These are phyloP conservation scores for Kandelia obovata DNA, from an alignment of 345 rosid species.

Conservation along the genomic window DNA sequence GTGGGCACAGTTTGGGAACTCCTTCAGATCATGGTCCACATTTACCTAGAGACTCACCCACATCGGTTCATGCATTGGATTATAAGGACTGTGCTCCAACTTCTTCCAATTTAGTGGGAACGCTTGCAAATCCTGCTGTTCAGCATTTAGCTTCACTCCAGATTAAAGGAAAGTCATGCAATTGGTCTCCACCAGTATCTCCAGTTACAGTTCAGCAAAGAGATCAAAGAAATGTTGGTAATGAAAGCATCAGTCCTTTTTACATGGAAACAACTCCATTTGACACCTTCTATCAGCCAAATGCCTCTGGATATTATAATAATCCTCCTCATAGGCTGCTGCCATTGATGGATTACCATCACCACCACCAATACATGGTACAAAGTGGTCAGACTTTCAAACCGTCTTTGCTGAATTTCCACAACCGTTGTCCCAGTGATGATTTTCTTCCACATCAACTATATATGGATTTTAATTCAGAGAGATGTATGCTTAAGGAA, in stretches of 20 bases:
- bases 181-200: constrained; percentile 47
- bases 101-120: constrained; percentile 29
- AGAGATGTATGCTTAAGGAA: constrained; percentile 37
- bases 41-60: constrained; percentile 44
- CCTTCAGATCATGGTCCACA: constrained; percentile 48
- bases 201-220: constrained; percentile 37
- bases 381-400: constrained; percentile 31
- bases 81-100: constrained; percentile 43
- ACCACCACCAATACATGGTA: constrained; percentile 29
- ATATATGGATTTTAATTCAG: constrained; percentile 21
- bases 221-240: constrained; percentile 26
- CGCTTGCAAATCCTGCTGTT: constrained; percentile 31
- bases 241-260: constrained; percentile 21
- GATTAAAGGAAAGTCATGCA: constrained; percentile 27
- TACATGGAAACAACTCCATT: constrained; percentile 18
- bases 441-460: constrained; percentile 28
- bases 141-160: constrained; percentile 31
- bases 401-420: constrained; percentile 31
- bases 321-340: constrained; percentile 30
- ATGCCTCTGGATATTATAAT: constrained; percentile 32
- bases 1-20: constrained; percentile 45
- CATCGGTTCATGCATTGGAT: constrained; percentile 40
- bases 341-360: constrained; percentile 33
- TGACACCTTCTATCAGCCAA: constrained; percentile 33
- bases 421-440: constrained; percentile 42